Percentiles rank a stretch among this genome's conserved stretches.
Conservation (phyloP, 176 grass and related monocot species). For the Rhipidocladum racemiflorum region DNA sequence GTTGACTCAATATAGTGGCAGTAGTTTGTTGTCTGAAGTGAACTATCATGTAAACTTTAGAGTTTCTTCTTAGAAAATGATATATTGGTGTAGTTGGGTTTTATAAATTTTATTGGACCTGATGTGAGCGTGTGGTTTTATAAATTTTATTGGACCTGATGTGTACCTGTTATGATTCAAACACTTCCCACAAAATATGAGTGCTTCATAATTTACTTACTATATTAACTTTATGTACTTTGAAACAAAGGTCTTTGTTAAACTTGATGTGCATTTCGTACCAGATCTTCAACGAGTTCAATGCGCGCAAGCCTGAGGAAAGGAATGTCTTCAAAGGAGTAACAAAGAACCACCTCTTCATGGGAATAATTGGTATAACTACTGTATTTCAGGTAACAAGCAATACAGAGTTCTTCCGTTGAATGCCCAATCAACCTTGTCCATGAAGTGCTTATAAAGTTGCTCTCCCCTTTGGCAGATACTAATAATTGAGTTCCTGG, state of each 20-base stretch:
- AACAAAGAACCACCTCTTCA: constrained; percentile 74
- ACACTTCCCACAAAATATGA: neutral
- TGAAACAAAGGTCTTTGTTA: neutral
- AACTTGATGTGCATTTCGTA: constrained; percentile 8
- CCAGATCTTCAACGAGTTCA: constrained; percentile 95
- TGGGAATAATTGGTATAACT: constrained; percentile 72
- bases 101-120: neutral
- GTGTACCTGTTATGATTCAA: neutral
- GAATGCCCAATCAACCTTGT: constrained; percentile 1
- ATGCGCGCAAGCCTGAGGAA: constrained; percentile 86
- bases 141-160: neutral
- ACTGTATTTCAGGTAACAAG: constrained; percentile 67
- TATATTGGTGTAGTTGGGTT: neutral
- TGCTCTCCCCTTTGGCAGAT: constrained; percentile 40
- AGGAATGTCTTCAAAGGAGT: constrained; percentile 79
- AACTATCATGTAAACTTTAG: neutral
- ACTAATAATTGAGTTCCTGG: constrained; percentile 89
- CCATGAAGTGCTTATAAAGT: constrained; percentile 16
- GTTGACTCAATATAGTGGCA: constrained; percentile 1
- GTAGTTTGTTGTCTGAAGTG: neutral
- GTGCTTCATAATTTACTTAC: neutral
- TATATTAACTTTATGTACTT: neutral
- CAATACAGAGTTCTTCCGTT: constrained; percentile 1
- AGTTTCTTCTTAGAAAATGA: neutral
- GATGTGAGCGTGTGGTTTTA: neutral